Base-by-base conservation (phyloP, 2,329 filamentous ascomycete species). In the Fusarium palustre region DNA sequence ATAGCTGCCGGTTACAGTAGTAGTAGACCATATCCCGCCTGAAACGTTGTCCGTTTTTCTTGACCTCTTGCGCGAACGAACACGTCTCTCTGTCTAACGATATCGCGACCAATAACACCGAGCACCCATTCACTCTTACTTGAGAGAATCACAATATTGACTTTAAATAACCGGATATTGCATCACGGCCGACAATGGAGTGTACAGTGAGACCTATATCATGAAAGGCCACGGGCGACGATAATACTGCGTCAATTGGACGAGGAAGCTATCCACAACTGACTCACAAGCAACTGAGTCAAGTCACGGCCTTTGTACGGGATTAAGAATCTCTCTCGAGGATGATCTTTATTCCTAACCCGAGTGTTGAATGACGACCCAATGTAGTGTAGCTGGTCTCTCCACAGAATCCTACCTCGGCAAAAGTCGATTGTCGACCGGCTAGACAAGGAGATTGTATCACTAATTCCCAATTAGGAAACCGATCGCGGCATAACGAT, bases 391-490 rank as follows among this genome's bases (percentile, higher is more conserved):
- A 38, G 5, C 9, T 3, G 0, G 2, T 2, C 2, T 5, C 56
- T 20, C n/a, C 28, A 22, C 16, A 34, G 24, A 6, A 13, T 34
- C 15, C 36, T 43, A 43, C 49, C 49, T 64, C 59, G 59, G 59
- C 34, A 62, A 55, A 22, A 12, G 5, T 18, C 8, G 3, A 12
- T 24, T 8, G 55, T 6, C 6, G 5, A 34, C 30, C 59, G 30
- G 49, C 36, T 63, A 43, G 22, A 38, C 20, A 33, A 39, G 36
- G 49, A 33, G 15, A 48, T 48, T 63, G 24, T 22, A 18, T 13
- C 12, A 48, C 34, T 36, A 56, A 47, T 64, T 7, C 60, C 59
- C 1, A 13, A 63, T 57, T 48, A 10, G 25, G 60, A 18, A 56
- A 63, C 24, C 7, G 7, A 54, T 12, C 22, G 18, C 42, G 49